phyloP scores from a whole-genome alignment of 495 filamentous ascomycete genomes.

The Aspergillus nidulans region DNA sequence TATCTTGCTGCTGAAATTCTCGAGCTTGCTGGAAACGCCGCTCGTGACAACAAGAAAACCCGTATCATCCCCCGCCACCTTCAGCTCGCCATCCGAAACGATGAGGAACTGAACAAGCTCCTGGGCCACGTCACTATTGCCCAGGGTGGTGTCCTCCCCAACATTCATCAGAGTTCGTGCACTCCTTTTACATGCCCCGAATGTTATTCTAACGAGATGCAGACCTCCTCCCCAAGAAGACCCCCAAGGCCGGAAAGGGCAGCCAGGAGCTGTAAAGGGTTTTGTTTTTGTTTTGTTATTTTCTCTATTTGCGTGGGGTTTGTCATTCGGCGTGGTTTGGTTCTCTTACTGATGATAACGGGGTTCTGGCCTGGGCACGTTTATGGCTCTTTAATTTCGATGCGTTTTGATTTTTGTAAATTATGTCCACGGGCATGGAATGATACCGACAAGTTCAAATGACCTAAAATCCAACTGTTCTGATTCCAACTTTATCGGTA shows the following conservation, averaged over 20 bases:
- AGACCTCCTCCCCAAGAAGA: constrained; percentile 99
- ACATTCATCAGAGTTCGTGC: constrained; percentile 93
- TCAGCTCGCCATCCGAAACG: constrained; percentile 98
- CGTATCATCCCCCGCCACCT: constrained; percentile 99
- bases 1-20: constrained; percentile 98
- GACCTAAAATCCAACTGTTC: constrained; percentile 4
- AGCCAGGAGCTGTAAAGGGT: constrained; percentile 83
- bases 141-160: constrained; percentile 98
- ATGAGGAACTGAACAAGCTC: constrained; percentile 99
- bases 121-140: constrained; percentile 98
- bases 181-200: background rate
- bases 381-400: constrained; percentile 66
- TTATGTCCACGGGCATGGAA: constrained; percentile 75
- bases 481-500: background rate
- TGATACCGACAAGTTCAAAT: constrained; percentile 37
- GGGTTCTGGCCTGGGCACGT: constrained; percentile 78
- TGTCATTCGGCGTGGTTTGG: constrained; percentile 57
- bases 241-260: constrained; percentile 82
- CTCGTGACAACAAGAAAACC: constrained; percentile 99
- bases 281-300: constrained; percentile 35
- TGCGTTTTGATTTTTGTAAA: constrained; percentile 82
- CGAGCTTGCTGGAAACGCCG: constrained; percentile 96
- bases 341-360: constrained; percentile 77
- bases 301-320: constrained; percentile 45
- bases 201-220: constrained; percentile 38